Percentiles rank a stretch among this genome's conserved stretches.
Evolutionary conservation across 345 rosid species (phyloP).

Genomic region (Microcos paniculata): DNA sequence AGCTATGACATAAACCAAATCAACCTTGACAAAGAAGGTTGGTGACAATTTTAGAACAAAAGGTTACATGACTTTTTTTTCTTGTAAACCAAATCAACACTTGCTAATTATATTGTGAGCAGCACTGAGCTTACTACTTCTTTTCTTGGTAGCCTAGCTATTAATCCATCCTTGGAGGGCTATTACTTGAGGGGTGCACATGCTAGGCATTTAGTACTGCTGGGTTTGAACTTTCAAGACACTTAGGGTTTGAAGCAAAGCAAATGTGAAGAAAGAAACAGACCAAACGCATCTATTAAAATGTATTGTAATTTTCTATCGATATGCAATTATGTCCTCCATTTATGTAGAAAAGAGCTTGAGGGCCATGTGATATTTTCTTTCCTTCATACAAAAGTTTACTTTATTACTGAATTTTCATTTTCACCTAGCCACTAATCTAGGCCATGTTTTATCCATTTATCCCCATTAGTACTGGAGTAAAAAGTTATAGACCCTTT

Average conservation of each 20-base stretch:
- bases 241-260: slow-evolving; percentile 26
- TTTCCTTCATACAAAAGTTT: not conserved
- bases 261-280: not conserved
- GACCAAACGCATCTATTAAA: not conserved
- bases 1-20: no score
- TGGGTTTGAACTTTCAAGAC: slow-evolving; percentile 12
- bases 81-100: no score
- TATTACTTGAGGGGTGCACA: slow-evolving; percentile 22
- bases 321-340: slow-evolving; percentile 16
- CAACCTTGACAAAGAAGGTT: no score
- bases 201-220: slow-evolving; percentile 23
- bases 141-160: slow-evolving; percentile 15
- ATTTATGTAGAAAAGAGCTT: slow-evolving; percentile 8
- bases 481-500: slow-evolving; percentile 16
- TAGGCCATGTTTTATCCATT: not conserved
- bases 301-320: not conserved
- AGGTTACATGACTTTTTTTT: no score
- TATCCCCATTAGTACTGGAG: not conserved
- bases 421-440: slow-evolving; percentile 4
- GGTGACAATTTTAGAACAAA: no score
- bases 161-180: slow-evolving; percentile 5
- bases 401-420: not conserved
- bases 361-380: slow-evolving; percentile 21
- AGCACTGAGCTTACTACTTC: not conserved
- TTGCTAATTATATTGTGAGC: no score